phyloP scores from a whole-genome alignment of 1,284 basidiomycete species.

The Coriolopsis trogii region DNA sequence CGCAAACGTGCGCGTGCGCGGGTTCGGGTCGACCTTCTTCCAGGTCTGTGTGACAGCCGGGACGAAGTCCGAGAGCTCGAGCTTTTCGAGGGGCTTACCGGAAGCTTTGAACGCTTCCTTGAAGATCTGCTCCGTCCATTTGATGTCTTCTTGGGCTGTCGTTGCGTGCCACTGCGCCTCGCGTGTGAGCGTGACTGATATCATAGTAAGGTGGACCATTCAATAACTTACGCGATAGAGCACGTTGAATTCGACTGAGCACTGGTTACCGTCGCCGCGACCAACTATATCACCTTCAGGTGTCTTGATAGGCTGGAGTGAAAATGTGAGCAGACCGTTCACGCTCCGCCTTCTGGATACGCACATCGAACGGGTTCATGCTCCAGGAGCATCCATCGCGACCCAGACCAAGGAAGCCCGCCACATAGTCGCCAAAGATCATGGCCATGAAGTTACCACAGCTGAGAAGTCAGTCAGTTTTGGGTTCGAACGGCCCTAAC shows the following conservation, averaged over 20 bases:
- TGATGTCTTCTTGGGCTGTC: constrained; percentile 58
- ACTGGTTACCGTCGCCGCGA: constrained; percentile 72
- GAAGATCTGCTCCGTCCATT: constrained; percentile 62
- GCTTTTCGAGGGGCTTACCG: constrained; percentile 28
- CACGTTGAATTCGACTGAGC: constrained; percentile 76
- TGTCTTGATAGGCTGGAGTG: constrained; percentile 47
- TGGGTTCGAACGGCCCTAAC: no score
- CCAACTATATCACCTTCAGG: constrained; percentile 49
- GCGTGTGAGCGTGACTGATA: not conserved
- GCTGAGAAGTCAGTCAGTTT: constrained; percentile 17
- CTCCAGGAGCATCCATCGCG: constrained; percentile 64
- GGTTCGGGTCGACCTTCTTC: constrained; percentile 40
- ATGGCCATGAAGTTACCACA: constrained; percentile 62
- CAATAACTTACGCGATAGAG: constrained; percentile 51
- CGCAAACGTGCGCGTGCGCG: constrained; percentile 57
- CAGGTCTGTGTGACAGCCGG: constrained; percentile 27
- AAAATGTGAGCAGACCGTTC: not conserved
- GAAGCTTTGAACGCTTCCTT: constrained; percentile 44
- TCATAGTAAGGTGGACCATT: not conserved
- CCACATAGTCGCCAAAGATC: constrained; percentile 74
- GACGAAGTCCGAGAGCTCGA: constrained; percentile 19
- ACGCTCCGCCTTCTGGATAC: no score
- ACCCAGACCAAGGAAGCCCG: constrained; percentile 67
- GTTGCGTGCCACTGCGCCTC: constrained; percentile 65
- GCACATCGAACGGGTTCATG: constrained; percentile 62